Percentiles rank a stretch among this genome's conserved stretches.
Evolutionary conservation across 163 green algal genomes (phyloP).

Genomic region (Coccomyxa subellipsoidea): DNA sequence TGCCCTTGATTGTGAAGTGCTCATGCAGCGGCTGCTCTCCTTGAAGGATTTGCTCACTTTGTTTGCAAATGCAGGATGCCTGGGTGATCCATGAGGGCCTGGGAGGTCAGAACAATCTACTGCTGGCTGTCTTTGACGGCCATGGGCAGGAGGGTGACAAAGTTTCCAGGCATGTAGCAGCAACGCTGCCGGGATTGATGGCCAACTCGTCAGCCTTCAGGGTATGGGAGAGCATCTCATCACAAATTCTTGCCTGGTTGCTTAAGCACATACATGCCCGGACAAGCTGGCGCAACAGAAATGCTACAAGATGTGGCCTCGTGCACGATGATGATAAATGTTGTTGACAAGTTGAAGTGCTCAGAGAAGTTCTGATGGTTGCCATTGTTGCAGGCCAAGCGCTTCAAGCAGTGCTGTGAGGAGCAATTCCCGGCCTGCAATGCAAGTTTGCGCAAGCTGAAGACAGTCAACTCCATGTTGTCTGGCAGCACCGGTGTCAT

Average conservation of each 20-base stretch:
- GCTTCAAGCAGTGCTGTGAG: not conserved
- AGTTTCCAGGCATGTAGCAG: not conserved
- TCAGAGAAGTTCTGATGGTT: not conserved
- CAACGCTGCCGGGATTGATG: not conserved
- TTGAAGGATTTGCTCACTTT: too few species aligned
- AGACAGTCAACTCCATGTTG: conserved; percentile 26
- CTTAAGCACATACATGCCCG: too few species aligned
- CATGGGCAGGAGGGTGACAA: conserved; percentile 17
- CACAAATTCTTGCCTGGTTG: too few species aligned
- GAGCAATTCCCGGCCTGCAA: conserved; percentile 35
- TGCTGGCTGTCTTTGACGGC: conserved; percentile 22
- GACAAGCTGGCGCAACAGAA: too few species aligned
- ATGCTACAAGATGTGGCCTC: too few species aligned
- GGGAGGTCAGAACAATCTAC: not conserved
- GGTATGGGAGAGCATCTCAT: not conserved
- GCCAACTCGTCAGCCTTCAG: not conserved
- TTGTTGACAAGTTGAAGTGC: not conserved
- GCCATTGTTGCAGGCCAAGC: not conserved
- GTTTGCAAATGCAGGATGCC: conserved; percentile 16
- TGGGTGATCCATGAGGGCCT: conserved; percentile 8
- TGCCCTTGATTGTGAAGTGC: too few species aligned
- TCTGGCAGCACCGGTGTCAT: conserved; percentile 39
- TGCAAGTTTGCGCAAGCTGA: conserved; percentile 1
- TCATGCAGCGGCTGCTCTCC: too few species aligned
- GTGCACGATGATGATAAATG: not conserved